phyloP scores from a whole-genome alignment of 176 grass and related monocot species.

The Oryza longistaminata region DNA sequence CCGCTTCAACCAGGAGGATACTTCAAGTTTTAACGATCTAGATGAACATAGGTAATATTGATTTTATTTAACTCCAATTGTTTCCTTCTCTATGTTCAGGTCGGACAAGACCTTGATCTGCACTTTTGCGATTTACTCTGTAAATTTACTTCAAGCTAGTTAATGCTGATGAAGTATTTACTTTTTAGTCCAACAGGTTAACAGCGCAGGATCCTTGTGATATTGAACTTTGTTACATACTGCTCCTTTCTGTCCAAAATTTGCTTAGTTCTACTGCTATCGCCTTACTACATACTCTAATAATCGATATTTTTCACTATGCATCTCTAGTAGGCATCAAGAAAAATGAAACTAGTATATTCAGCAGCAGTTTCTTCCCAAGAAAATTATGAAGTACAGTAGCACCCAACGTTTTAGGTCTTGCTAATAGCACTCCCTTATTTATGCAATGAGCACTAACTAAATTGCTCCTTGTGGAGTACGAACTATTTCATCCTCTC shows the following conservation, averaged over 20 bases:
- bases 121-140: background rate
- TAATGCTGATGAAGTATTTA: conserved; percentile 14
- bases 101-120: background rate
- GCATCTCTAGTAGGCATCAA: background rate
- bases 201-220: background rate
- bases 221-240: conserved; percentile 17
- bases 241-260: background rate
- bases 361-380: background rate
- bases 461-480: background rate
- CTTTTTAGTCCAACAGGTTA: conserved; percentile 17
- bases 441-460: conserved; percentile 21
- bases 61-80: background rate
- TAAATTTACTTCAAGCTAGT: conserved; percentile 29
- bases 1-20: conserved; percentile 95
- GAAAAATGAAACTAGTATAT: conserved; percentile 12
- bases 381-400: conserved; percentile 15
- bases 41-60: conserved; percentile 87
- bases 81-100: conserved; percentile 20
- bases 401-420: conserved; percentile 6
- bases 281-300: background rate
- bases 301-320: background rate
- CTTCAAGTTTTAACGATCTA: conserved; percentile 83
- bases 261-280: background rate
- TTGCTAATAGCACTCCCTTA: background rate
- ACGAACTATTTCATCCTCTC: conserved; percentile 29